Conservation (phyloP, 148 eudicot species). For the Fagopyrum homotropicum region DNA sequence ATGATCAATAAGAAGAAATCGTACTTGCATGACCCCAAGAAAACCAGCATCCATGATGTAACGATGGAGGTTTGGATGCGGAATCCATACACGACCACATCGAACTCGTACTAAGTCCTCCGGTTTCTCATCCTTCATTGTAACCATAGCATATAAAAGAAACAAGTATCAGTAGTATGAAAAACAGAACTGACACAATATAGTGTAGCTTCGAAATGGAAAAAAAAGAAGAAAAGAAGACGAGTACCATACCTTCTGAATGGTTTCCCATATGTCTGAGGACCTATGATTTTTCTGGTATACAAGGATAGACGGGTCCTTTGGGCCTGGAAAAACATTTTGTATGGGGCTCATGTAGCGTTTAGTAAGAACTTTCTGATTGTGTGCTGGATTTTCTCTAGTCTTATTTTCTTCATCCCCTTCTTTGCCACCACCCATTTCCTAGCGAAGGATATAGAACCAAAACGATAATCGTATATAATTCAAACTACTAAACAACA, state of each 20-base stretch:
- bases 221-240: neutral
- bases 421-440: no score
- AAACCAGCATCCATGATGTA: slow-evolving; percentile 25
- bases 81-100: slow-evolving; percentile 4
- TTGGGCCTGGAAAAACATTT: slow-evolving; percentile 1
- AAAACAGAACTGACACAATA: neutral
- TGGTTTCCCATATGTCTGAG: slow-evolving; percentile 4
- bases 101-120: neutral
- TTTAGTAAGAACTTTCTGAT: neutral
- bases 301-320: neutral
- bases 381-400: no score
- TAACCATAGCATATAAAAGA: neutral
- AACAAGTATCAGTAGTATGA: neutral
- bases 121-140: neutral
- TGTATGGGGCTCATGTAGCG: slow-evolving; percentile 2
- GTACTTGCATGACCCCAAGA: slow-evolving; percentile 19
- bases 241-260: neutral
- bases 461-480: no score
- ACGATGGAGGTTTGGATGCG: slow-evolving; percentile 17
- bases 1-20: slow-evolving; percentile 23
- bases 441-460: no score
- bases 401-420: no score
- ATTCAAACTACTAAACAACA: no score
- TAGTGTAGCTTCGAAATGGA: neutral
- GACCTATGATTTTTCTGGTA: neutral